These are phyloP conservation scores for Trichoderma sp. DNA, from an alignment of 2,329 filamentous ascomycete species.

Conservation along the genomic window DNA sequence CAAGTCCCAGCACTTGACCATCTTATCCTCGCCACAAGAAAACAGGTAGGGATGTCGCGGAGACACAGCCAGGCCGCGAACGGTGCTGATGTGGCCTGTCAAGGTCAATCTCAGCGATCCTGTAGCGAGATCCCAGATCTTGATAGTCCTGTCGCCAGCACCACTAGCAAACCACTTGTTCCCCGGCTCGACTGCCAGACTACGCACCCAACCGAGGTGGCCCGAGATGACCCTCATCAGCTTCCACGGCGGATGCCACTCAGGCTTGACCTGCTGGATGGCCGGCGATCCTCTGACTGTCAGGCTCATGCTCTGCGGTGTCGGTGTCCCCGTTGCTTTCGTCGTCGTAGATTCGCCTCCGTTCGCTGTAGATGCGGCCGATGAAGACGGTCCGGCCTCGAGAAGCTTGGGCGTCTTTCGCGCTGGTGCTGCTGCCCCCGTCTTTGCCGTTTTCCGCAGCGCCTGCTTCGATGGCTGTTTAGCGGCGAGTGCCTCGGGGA, in stretches of 20 bases:
- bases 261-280: constrained; percentile 62
- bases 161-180: constrained; percentile 98
- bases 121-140: constrained; percentile 95
- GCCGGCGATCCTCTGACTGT: constrained; percentile 31
- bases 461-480: constrained; percentile 62
- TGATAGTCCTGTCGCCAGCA: constrained; percentile 93
- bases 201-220: constrained; percentile 91
- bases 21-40: constrained; percentile 97
- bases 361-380: constrained; percentile 22
- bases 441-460: constrained; percentile 38
- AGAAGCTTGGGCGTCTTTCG: constrained; percentile 39
- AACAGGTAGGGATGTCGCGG: constrained; percentile 95
- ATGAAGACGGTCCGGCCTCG: constrained; percentile 38
- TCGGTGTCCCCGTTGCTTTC: not conserved
- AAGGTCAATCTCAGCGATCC: constrained; percentile 81
- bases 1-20: constrained; percentile 99
- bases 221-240: constrained; percentile 96
- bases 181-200: constrained; percentile 86
- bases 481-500: constrained; percentile 74
- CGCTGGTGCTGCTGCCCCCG: constrained; percentile 52
- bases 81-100: constrained; percentile 91
- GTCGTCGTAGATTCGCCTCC: constrained; percentile 19
- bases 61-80: constrained; percentile 87
- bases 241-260: constrained; percentile 99
- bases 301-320: constrained; percentile 33